Base-by-base conservation (phyloP, 345 rosid species). In the Eucalyptus erythrocorys region DNA sequence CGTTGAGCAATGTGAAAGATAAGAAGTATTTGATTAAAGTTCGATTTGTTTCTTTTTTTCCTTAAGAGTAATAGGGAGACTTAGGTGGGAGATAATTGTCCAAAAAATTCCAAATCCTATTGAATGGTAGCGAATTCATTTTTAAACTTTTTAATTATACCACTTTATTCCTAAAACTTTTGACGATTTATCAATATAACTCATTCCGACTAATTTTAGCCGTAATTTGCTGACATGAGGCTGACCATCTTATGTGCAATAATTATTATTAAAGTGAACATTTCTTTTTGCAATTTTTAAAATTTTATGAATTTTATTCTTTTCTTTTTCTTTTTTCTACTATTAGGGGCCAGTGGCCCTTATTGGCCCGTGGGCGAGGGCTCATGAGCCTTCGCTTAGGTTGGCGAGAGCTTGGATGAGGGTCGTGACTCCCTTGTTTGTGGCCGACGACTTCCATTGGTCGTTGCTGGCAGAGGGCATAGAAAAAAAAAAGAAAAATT, bases 191-290 rank as follows among this genome's bases (percentile, higher is more conserved):
- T 15, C 40, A 64, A 64, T 64, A 64, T 64, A 64, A 14, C 19
- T 13, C 11, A 0, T 14, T 64, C 2, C 4, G 3, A 4, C 76
- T 8, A 64, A 64, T n/a, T 64, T 15, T n/a, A 21, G 17, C 0
- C 0, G 1, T 27, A 59, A 27, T 61, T 13, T 0, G 8, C 0
- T 13, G 1, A 61, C 68, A 61, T 61, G 8, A 13, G 14, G 32
- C 0, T 27, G 0, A 30, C 16, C 8, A 4, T 30, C 4, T 61
- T 12, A 61, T 27, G 8, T 30, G 32, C 4, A 7, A 13, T 30
- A 22, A 55, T 22, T 55, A 30, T 55, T 55, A 13, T 24, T 1
- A 24, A 55, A 24, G 61, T 10, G 34, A 51, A 51, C 57, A 51
- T 19, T 21, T 51, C n/a, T 49, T 48, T 51, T 50, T 50, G 22